Evolutionary conservation across 495 filamentous ascomycete species (phyloP).

Genomic region (Xylaria flabelliformis): DNA sequence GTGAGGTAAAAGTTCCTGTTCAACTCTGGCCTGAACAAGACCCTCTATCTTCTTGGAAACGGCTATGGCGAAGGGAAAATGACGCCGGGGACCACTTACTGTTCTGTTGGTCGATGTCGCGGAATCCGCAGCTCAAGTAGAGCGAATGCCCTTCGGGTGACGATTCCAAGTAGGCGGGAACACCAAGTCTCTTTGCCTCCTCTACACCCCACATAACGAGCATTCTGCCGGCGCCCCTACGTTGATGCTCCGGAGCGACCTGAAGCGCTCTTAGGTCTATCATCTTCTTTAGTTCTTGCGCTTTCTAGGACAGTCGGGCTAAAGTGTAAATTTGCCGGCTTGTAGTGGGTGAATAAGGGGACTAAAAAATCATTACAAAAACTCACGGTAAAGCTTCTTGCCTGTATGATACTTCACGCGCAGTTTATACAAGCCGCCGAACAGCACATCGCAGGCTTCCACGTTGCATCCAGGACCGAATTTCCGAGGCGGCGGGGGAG

Average conservation of each 20-base stretch:
- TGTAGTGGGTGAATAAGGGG: not conserved
- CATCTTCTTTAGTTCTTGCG: not conserved
- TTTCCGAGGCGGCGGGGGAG: conserved; percentile 20
- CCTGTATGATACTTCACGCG: conserved; percentile 29
- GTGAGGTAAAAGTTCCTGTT: not conserved
- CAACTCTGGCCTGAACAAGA: too few relatives aligned
- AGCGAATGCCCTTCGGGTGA: conserved; percentile 34
- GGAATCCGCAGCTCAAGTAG: conserved; percentile 42
- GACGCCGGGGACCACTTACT: not conserved
- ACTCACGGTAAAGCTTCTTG: conserved; percentile 36
- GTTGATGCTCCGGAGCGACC: conserved; percentile 37
- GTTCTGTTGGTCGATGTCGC: conserved; percentile 30
- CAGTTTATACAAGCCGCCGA: conserved; percentile 30
- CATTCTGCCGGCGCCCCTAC: conserved; percentile 36
- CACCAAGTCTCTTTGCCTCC: conserved; percentile 30
- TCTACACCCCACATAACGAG: conserved; percentile 35
- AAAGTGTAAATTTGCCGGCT: not conserved
- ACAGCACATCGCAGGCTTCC: conserved; percentile 43
- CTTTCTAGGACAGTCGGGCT: not conserved
- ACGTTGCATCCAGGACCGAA: conserved; percentile 38
- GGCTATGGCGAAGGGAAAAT: not conserved
- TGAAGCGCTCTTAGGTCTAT: conserved; percentile 37
- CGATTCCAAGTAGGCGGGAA: conserved; percentile 42
- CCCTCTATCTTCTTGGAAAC: not conserved
- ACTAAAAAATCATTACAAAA: not conserved